These are phyloP conservation scores for Pholiota adiposa DNA, from an alignment of 1,284 basidiomycete genomes.

Conservation along the genomic window DNA sequence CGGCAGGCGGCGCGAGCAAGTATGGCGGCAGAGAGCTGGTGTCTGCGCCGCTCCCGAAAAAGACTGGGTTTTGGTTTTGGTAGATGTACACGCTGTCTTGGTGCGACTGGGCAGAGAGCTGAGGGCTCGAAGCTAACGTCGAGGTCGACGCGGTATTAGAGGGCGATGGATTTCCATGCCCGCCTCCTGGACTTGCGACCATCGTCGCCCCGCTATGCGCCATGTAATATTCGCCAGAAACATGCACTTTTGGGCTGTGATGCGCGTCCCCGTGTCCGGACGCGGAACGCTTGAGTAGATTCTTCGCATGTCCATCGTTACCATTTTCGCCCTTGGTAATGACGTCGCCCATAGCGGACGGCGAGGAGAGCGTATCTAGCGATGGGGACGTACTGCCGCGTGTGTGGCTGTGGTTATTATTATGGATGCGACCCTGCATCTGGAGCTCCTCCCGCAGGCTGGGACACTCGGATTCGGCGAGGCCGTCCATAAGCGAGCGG, in stretches of 20 bases:
- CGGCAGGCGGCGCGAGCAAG: constrained; percentile 24
- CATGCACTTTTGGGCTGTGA: constrained; percentile 33
- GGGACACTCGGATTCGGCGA: constrained; percentile 59
- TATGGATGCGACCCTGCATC: constrained; percentile 36
- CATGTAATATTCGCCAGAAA: constrained; percentile 33
- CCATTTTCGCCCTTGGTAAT: constrained; percentile 1
- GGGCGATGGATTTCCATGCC: constrained; percentile 15
- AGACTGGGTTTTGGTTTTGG: constrained; percentile 18
- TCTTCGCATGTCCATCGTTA: constrained; percentile 11
- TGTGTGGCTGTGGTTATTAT: not conserved
- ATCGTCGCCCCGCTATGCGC: constrained; percentile 21
- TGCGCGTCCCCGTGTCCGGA: constrained; percentile 23
- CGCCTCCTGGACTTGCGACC: constrained; percentile 21
- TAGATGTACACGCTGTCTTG: constrained; percentile 24
- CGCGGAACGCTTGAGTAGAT: constrained; percentile 28
- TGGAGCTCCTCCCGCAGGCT: constrained; percentile 57
- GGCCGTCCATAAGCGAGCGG: constrained; percentile 57
- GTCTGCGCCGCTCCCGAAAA: constrained; percentile 17
- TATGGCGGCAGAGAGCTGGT: constrained; percentile 23
- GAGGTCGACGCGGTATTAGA: not conserved
- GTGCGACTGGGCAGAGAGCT: constrained; percentile 16
- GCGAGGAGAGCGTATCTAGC: constrained; percentile 12
- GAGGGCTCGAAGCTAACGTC: constrained; percentile 8
- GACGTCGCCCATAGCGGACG: constrained; percentile 13
- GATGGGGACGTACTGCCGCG: constrained; percentile 14